A percentile compares a stretch with the other conserved stretches of the same genome.
Evolutionary conservation across 176 grass and related monocot species (phyloP).

Genomic region (Phragmites australis): DNA sequence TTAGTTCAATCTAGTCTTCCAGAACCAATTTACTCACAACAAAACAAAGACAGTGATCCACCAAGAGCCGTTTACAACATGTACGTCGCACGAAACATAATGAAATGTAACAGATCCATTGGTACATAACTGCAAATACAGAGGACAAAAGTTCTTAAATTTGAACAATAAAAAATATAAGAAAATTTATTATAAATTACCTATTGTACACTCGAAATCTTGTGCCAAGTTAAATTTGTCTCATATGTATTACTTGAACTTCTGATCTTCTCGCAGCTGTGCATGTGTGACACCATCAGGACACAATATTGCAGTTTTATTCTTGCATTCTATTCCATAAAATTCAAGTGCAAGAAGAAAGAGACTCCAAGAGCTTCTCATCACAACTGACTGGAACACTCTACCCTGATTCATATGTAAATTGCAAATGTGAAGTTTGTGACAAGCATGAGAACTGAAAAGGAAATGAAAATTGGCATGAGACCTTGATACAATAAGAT

Average conservation of each 20-base stretch:
- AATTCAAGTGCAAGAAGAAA: neutral
- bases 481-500: neutral
- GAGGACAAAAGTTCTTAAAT: neutral
- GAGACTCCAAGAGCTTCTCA: neutral
- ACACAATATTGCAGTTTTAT: neutral
- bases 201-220: neutral
- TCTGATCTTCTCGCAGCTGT: neutral
- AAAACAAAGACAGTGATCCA: neutral
- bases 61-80: neutral
- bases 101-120: neutral
- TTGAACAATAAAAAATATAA: neutral
- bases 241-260: neutral
- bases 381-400: neutral
- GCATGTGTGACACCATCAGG: neutral
- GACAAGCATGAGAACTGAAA: neutral
- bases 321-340: neutral
- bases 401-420: neutral
- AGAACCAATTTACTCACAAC: neutral
- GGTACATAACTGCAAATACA: too few species aligned
- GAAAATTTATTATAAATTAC: neutral
- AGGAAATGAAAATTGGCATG: neutral
- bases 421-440: constrained; percentile 17
- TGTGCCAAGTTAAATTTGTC: neutral
- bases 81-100: neutral
- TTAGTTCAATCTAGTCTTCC: neutral